Conservation (phyloP, 441 rosid genomes). For the Eutrema salsugineum region DNA sequence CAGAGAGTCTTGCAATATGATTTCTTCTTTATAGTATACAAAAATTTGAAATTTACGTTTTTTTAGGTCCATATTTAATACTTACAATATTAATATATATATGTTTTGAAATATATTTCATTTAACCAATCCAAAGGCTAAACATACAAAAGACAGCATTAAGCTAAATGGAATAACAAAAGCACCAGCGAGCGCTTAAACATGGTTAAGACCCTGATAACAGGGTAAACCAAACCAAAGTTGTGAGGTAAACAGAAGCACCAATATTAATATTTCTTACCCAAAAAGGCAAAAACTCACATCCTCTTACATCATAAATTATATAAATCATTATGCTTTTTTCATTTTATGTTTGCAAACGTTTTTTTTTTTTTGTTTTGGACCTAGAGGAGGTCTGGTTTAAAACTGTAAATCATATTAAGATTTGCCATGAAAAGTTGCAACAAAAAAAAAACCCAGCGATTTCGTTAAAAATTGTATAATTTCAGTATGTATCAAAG, state of each 20-base stretch:
- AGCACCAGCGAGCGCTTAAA: too few species aligned
- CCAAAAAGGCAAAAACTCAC: neutral
- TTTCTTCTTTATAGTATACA: neutral
- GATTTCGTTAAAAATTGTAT: neutral
- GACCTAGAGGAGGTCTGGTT: neutral
- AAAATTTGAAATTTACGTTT: neutral
- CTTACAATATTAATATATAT: too few species aligned
- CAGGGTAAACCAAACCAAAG: too few species aligned
- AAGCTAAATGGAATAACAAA: too few species aligned
- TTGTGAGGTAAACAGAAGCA: too few species aligned
- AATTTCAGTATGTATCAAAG: neutral
- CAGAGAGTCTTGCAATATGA: neutral
- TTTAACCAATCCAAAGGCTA: too few species aligned
- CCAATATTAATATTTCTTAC: neutral
- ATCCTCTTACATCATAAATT: neutral
- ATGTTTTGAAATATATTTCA: too few species aligned
- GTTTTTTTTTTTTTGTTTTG: too few species aligned
- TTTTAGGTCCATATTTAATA: neutral
- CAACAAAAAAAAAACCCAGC: neutral
- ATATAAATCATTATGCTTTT: neutral
- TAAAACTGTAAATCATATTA: neutral
- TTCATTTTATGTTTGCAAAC: neutral
- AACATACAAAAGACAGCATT: too few species aligned
- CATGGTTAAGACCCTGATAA: too few species aligned
- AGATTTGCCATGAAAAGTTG: neutral